Conservation (phyloP, 2,329 filamentous ascomycete genomes). For the Pseudocercospora cruenta region DNA sequence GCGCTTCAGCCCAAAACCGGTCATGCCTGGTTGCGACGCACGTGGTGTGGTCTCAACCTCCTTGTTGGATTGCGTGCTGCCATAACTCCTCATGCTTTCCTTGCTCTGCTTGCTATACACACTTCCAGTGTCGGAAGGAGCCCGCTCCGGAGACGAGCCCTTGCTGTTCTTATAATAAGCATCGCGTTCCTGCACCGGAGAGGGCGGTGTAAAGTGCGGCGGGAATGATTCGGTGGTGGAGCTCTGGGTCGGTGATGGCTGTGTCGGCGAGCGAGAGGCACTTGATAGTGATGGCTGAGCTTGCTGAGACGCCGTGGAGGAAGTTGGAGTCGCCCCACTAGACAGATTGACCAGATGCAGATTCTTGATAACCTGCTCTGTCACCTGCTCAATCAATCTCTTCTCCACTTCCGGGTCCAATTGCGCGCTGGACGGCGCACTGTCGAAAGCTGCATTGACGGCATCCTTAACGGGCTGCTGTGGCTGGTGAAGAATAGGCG, state of each 20-base stretch:
- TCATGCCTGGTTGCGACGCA: conserved; percentile 21
- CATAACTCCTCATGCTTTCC: conserved; percentile 25
- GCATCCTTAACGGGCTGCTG: conserved; percentile 59
- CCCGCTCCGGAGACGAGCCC: conserved; percentile 43
- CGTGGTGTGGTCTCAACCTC: conserved; percentile 28
- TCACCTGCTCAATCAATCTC: conserved; percentile 62
- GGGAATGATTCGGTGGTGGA: conserved; percentile 52
- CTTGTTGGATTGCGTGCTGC: conserved; percentile 26
- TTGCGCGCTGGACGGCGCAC: conserved; percentile 52
- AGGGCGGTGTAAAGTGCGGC: conserved; percentile 59
- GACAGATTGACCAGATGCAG: conserved; percentile 33
- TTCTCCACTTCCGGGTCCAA: conserved; percentile 64
- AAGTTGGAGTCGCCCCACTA: conserved; percentile 20
- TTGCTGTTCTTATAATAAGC: conserved; percentile 28
- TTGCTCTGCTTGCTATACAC: conserved; percentile 24
- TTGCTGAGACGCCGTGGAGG: conserved; percentile 35
- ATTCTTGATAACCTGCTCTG: conserved; percentile 56
- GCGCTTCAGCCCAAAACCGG: conserved; percentile 16
- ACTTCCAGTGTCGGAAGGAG: conserved; percentile 29
- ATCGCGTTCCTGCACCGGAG: conserved; percentile 42
- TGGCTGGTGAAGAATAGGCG: conserved; percentile 30
- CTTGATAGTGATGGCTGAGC: conserved; percentile 30
- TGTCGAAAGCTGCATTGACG: conserved; percentile 60
- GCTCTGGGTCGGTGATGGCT: conserved; percentile 23
- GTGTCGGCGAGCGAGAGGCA: conserved; percentile 41